These are phyloP conservation scores for Amylocystis lapponica DNA, from an alignment of 768 basidiomycete genomes.

Conservation along the genomic window DNA sequence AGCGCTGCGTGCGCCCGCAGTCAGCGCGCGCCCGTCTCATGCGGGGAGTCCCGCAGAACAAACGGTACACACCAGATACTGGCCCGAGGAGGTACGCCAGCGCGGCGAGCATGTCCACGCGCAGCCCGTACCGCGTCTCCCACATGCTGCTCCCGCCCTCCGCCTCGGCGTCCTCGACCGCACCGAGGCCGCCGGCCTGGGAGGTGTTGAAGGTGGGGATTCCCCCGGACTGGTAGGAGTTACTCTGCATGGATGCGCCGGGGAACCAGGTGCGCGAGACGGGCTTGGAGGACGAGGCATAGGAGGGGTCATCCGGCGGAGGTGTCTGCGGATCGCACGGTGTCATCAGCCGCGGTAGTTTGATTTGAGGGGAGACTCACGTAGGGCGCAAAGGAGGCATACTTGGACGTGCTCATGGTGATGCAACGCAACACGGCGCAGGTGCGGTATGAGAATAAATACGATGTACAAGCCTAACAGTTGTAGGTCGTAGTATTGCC, in stretches of 20 bases:
- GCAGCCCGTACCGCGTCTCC: constrained; percentile 64
- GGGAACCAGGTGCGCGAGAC: constrained; percentile 45
- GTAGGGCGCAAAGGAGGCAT: constrained; percentile 58
- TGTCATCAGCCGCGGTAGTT: constrained; percentile 3
- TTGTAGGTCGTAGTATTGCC: no score
- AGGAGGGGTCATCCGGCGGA: constrained; percentile 49
- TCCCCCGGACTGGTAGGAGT: constrained; percentile 69
- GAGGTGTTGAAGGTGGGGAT: constrained; percentile 51
- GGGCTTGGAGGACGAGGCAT: constrained; percentile 14
- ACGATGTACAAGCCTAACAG: no score
- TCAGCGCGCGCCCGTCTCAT: background rate
- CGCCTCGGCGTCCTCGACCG: constrained; percentile 32
- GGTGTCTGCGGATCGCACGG: constrained; percentile 35
- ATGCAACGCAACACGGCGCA: constrained; percentile 1
- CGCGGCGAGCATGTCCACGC: constrained; percentile 63
- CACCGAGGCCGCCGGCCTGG: constrained; percentile 29
- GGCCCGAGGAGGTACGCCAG: constrained; percentile 65
- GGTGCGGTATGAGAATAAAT: constrained; percentile 8
- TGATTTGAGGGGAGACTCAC: constrained; percentile 30
- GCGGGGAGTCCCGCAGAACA: background rate
- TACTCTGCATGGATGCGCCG: constrained; percentile 22
- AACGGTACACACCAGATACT: constrained; percentile 50
- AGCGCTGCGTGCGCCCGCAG: constrained; percentile 2
- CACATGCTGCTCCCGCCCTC: constrained; percentile 48
- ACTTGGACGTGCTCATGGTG: constrained; percentile 32